These are phyloP conservation scores for Saussurea involucrata DNA, from an alignment of 129 eudicot species.

Conservation along the genomic window DNA sequence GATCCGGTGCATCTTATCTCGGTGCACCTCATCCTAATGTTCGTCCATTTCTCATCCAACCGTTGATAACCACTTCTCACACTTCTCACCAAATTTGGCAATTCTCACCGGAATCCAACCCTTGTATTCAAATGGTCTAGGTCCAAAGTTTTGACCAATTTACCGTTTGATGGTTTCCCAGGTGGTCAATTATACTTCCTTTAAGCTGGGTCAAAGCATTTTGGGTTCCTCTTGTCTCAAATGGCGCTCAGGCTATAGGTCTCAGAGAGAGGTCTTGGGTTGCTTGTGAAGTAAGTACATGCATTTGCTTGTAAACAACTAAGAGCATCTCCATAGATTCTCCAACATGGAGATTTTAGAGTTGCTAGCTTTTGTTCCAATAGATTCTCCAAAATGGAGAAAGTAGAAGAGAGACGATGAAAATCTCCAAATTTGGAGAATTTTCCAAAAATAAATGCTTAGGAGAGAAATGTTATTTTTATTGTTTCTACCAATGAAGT, in stretches of 20 bases:
- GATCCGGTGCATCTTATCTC: too few relatives aligned
- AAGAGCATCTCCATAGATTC: neutral
- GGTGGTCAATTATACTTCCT: constrained; percentile 87
- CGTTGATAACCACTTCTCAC: too few relatives aligned
- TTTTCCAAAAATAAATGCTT: neutral
- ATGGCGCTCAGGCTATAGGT: constrained; percentile 83
- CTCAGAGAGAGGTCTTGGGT: constrained; percentile 92
- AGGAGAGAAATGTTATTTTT: neutral
- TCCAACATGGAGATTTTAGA: neutral
- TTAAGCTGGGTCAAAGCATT: constrained; percentile 84
- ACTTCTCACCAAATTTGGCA: too few relatives aligned
- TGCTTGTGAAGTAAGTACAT: constrained; percentile 68
- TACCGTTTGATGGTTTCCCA: constrained; percentile 23
- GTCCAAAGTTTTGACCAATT: constrained; percentile 4
- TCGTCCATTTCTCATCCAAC: too few relatives aligned
- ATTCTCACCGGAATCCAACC: too few relatives aligned
- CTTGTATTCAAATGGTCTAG: neutral
- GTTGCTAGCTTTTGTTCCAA: neutral
- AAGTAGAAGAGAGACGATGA: neutral
- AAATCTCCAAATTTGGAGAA: neutral
- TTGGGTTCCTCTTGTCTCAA: constrained; percentile 71
- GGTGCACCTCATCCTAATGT: too few relatives aligned
- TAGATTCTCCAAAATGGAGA: neutral
- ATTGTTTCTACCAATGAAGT: neutral
- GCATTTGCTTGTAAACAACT: neutral